Conservation (phyloP, 768 basidiomycete species). For the Suillus americanus region DNA sequence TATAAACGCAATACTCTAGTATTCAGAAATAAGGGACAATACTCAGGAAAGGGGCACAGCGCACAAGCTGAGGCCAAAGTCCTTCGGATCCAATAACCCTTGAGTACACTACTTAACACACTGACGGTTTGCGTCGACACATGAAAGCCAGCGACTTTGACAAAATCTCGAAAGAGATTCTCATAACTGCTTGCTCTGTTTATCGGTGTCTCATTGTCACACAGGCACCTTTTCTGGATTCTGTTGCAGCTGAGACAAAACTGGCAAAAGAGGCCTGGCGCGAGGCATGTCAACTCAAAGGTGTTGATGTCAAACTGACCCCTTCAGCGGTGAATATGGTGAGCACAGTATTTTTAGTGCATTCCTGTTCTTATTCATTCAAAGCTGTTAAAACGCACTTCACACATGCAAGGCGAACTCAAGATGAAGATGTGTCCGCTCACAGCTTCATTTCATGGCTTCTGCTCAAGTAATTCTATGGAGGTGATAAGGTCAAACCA, state of each 20-base stretch:
- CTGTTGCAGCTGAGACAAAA: not conserved
- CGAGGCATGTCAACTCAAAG: conserved; percentile 1
- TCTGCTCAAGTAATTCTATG: not conserved
- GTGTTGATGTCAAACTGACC: conserved; percentile 5
- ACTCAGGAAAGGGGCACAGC: no score
- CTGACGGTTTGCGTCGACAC: not conserved
- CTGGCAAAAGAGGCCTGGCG: conserved; percentile 7
- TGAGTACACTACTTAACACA: no score
- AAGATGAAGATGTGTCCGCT: conserved; percentile 7
- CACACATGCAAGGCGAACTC: conserved; percentile 10
- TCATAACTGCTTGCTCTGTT: conserved; percentile 14
- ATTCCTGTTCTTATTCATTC: not conserved
- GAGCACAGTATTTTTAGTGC: not conserved
- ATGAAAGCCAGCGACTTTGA: conserved; percentile 20
- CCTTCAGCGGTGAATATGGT: conserved; percentile 4
- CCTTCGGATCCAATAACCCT: no score
- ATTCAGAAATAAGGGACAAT: no score
- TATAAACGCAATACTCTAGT: no score
- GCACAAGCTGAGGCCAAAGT: no score
- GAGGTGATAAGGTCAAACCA: not conserved
- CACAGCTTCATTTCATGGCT: conserved; percentile 1
- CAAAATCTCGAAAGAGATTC: conserved; percentile 16
- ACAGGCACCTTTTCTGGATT: conserved; percentile 21
- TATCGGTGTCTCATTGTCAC: conserved; percentile 20
- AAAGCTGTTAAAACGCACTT: conserved; percentile 3